Percentiles rank a stretch among this genome's conserved stretches.
Conservation (phyloP, 2,329 filamentous ascomycete genomes). For the Penicillium sumatraense region DNA sequence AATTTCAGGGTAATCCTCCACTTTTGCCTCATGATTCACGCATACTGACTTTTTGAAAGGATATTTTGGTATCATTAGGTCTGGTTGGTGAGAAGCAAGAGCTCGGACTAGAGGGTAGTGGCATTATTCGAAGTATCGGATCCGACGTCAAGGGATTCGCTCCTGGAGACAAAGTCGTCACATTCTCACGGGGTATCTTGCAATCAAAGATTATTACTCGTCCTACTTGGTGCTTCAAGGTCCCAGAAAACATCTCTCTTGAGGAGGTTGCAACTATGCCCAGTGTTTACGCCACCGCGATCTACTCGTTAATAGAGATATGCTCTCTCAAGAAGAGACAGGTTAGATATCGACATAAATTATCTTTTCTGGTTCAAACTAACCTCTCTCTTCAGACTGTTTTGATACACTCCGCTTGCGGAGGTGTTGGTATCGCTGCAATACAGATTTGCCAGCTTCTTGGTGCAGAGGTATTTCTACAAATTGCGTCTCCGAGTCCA, state of each 20-base stretch:
- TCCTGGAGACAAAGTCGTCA: conserved; percentile 36
- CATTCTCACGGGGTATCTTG: not conserved
- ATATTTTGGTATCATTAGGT: conserved; percentile 36
- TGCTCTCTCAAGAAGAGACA: not conserved
- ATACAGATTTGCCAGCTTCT: conserved; percentile 22
- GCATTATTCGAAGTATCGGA: conserved; percentile 37
- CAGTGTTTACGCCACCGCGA: not conserved
- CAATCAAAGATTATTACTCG: not conserved
- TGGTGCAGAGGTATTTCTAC: conserved; percentile 2
- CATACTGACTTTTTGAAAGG: conserved; percentile 6
- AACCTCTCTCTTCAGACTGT: conserved; percentile 14
- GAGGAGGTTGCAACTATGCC: not conserved
- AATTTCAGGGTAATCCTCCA: conserved; percentile 15
- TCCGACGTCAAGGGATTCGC: conserved; percentile 25
- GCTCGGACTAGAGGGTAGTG: conserved; percentile 38
- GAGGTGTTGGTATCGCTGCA: conserved; percentile 28
- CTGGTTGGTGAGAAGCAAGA: conserved; percentile 26
- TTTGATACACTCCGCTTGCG: conserved; percentile 27
- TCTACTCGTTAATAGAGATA: not conserved
- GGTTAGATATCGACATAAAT: not conserved
- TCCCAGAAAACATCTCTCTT: not conserved
- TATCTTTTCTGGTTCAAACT: not conserved
- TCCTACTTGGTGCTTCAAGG: not conserved
- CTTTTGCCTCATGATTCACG: not conserved
- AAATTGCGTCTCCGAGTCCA: not conserved